These are phyloP conservation scores for Sugiyamaella japonica DNA, from an alignment of 1,139 yeast genomes.

Conservation along the genomic window DNA sequence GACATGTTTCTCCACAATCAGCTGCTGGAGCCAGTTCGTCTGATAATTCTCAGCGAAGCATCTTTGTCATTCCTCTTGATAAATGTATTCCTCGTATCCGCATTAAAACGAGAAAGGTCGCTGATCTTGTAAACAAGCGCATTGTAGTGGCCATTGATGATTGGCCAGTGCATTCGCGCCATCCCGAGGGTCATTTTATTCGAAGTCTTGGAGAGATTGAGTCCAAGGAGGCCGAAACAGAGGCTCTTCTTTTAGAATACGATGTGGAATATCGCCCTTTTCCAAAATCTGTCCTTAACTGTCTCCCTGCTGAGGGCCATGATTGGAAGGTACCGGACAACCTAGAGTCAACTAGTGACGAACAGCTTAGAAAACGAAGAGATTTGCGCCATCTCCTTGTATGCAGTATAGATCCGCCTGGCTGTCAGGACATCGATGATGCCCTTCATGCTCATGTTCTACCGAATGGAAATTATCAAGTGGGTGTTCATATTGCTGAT, in stretches of 20 bases:
- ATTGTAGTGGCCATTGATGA: slow-evolving; percentile 89
- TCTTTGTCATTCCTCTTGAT: slow-evolving; percentile 88
- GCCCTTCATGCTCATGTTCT: slow-evolving; percentile 84
- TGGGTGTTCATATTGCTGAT: slow-evolving; percentile 99
- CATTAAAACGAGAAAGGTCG: slow-evolving; percentile 83
- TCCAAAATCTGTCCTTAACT: slow-evolving; percentile 85
- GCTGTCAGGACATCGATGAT: slow-evolving; percentile 98
- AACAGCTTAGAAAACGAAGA: slow-evolving; percentile 49
- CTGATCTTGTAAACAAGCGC: slow-evolving; percentile 78
- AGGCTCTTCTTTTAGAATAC: slow-evolving; percentile 88
- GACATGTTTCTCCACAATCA: slow-evolving; percentile 84
- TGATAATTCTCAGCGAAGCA: slow-evolving; percentile 59
- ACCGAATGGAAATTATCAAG: slow-evolving; percentile 93
- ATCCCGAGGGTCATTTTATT: slow-evolving; percentile 94
- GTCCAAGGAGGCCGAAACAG: slow-evolving; percentile 93
- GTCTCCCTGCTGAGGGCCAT: slow-evolving; percentile 91
- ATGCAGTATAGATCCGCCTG: slow-evolving; percentile 97
- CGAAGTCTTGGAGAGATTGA: slow-evolving; percentile 88
- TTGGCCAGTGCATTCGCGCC: slow-evolving; percentile 83
- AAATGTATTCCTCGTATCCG: slow-evolving; percentile 82
- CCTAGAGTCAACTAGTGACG: slow-evolving; percentile 49
- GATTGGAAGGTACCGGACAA: slow-evolving; percentile 84
- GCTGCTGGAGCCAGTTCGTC: slow-evolving; percentile 43
- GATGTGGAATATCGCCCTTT: slow-evolving; percentile 97
- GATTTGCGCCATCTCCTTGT: slow-evolving; percentile 87